Base-by-base conservation (phyloP, 768 basidiomycete genomes). In the Paxillus ammoniavirescens region DNA sequence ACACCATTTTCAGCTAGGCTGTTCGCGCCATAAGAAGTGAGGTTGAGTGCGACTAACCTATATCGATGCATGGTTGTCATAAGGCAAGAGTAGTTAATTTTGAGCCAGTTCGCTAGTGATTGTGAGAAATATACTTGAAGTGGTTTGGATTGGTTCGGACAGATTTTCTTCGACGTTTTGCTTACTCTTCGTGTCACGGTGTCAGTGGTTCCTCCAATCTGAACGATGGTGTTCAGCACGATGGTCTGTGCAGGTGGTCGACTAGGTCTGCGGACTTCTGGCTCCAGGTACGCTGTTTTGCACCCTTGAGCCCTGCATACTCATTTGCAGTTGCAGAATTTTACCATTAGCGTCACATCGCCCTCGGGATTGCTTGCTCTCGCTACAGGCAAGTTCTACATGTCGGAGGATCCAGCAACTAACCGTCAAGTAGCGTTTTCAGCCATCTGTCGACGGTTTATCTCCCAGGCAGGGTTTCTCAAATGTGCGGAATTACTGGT, bases 401-500 rank as follows among this genome's bases (percentile, higher is more conserved):
- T 35, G 12, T 33, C 28, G 17, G 15, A 10, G 9, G 12, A 45
- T 31, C 7, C n/a, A 14, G n/a, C 21, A 23, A 46, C 50, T 60
- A 42, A 61, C 48, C 5, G 36, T 21, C 23, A 47, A 37, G 23
- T 26, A 61, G 62, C 28, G 26, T 41, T 42, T 55, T 9, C 54
- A 48, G 49, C 36, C 49, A 8, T 37, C 49, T 21, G 26, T 37
- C 30, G 37, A 30, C 28, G 23, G 23, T 33, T 30, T 63, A n/a
- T n/a, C 49, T 26, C 46, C 52, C 41, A 41, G 26, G n/a, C 64
- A 49, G 47, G 54, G 57, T 23, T 26, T 55, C 40, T 54, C 50
- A 14, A 58, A 58, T 48, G 52, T 31, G 33, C 68, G 70, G 8
- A 72, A 50, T 50, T 72, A 58, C 52, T 70, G 68, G 70, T 70